These are phyloP conservation scores for Drechslerella stenobrocha DNA, from an alignment of 2,329 filamentous ascomycete species.

Conservation along the genomic window DNA sequence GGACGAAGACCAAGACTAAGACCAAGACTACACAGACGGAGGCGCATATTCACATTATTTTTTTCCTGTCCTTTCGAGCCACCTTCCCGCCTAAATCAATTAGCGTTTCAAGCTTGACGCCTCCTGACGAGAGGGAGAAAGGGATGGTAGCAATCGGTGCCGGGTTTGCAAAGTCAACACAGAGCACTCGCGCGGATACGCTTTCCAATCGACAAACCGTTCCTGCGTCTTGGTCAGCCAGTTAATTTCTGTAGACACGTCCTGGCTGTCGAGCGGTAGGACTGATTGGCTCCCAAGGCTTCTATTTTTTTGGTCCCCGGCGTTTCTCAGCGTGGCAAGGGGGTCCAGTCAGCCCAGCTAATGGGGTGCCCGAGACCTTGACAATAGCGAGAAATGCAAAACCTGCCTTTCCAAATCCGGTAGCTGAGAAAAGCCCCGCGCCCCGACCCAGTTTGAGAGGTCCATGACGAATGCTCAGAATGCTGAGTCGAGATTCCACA, in stretches of 20 bases:
- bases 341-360: conserved; percentile 33
- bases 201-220: conserved; percentile 19
- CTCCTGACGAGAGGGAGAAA: conserved; percentile 31
- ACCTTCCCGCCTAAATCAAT: conserved; percentile 25
- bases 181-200: conserved; percentile 22
- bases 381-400: conserved; percentile 42
- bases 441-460: conserved; percentile 38
- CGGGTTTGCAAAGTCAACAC: conserved; percentile 21
- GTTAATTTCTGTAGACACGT: conserved; percentile 27
- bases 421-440: conserved; percentile 34
- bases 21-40: too few relatives aligned
- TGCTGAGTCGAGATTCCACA: conserved; percentile 38
- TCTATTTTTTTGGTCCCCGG: conserved; percentile 28
- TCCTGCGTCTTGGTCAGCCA: conserved; percentile 5
- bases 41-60: too few relatives aligned
- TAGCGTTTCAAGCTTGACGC: conserved; percentile 41
- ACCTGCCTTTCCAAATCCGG: conserved; percentile 34
- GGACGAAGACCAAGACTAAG: too few relatives aligned
- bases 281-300: conserved; percentile 36
- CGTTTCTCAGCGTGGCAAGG: conserved; percentile 29
- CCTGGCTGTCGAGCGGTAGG: conserved; percentile 5
- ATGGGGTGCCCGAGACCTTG: conserved; percentile 39
- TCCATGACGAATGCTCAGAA: conserved; percentile 47
- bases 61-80: conserved; percentile 12
- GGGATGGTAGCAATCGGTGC: conserved; percentile 10